Base-by-base conservation (phyloP, 352 stramenopile genomes). In the Phytophthora constricta region DNA sequence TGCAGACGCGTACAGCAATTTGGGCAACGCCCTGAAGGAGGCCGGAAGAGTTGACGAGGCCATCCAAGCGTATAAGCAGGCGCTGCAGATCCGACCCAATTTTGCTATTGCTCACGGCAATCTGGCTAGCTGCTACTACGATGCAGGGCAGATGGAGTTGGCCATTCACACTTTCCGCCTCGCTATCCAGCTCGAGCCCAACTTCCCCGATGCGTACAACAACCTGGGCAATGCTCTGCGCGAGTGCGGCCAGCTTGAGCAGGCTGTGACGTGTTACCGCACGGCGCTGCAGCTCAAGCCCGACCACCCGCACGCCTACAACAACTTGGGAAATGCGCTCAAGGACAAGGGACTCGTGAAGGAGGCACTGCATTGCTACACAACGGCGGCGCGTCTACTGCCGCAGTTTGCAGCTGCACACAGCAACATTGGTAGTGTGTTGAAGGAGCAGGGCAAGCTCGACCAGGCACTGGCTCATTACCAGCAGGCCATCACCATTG, bases 401-500 rank as follows among this genome's bases (percentile, higher is more conserved):
- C 95, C 95, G n/a, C 80, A 85, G 22, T 98, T 98, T 62, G 93
- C 95, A 0, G 93, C 94, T 0, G 94, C 93, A 1, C 93, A 98
- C 68, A 95, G 82, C 72, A 98, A 98, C 65, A 84, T 99, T 19
- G 96, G 94, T 33, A 97, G 86, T 56, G 87, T 98, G n/a, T 68
- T 98, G 7, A 98, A 98, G 65, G 90, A 98, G 49, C 91, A 98
- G 55, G 95, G 95, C 47, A 96, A 98, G 73, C 74, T 97, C 20
- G 85, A 97, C 52, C 91, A 97, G 62, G 95, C 95, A 5, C 75
- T 99, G 28, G 89, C 93, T n/a, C 90, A 98, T 63, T 99, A 98
- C 71, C 82, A 98, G 34, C 79, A 98, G 58, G 95, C 95, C 1
- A 95, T 99, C 54, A 84, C 86, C 19, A 97, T 98, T 62, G 92